Evolutionary conservation across 306 rosid genomes (phyloP).

Genomic region (Glycine soja): DNA sequence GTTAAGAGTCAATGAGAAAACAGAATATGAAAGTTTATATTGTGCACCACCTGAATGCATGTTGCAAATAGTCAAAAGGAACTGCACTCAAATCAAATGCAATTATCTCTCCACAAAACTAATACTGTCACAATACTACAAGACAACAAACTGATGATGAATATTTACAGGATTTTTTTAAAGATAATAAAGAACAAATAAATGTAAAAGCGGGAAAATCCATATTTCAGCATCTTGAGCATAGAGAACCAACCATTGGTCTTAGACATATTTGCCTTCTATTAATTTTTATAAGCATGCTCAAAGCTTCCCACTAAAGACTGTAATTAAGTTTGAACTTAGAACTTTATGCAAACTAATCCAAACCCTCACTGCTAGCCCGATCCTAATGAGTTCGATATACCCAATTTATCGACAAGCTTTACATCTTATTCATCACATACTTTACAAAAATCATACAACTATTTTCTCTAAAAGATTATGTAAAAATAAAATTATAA

Average conservation of each 20-base stretch:
- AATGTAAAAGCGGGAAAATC: not conserved
- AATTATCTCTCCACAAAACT: too few species aligned
- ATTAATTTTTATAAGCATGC: conserved; percentile 28
- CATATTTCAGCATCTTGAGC: too few species aligned
- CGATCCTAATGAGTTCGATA: not conserved
- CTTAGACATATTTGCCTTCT: not conserved
- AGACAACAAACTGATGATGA: too few species aligned
- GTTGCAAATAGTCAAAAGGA: not conserved
- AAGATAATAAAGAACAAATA: not conserved
- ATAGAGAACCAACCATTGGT: not conserved
- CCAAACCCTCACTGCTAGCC: not conserved
- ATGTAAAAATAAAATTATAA: conserved; percentile 1
- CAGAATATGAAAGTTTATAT: conserved; percentile 2
- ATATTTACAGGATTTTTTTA: too few species aligned
- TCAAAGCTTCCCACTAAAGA: conserved; percentile 14
- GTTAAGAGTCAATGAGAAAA: not conserved
- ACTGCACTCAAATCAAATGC: too few species aligned
- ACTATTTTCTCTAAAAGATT: conserved; percentile 37
- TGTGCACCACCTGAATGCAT: not conserved
- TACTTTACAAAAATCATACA: conserved; percentile 39
- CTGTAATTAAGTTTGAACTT: not conserved
- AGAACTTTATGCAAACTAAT: not conserved
- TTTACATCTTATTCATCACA: conserved; percentile 26
- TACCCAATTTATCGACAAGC: conserved; percentile 4
- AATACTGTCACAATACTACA: too few species aligned